Evolutionary conservation across 176 grass and related monocot genomes (phyloP).

Genomic region (Ampelocalamus luodianensis): DNA sequence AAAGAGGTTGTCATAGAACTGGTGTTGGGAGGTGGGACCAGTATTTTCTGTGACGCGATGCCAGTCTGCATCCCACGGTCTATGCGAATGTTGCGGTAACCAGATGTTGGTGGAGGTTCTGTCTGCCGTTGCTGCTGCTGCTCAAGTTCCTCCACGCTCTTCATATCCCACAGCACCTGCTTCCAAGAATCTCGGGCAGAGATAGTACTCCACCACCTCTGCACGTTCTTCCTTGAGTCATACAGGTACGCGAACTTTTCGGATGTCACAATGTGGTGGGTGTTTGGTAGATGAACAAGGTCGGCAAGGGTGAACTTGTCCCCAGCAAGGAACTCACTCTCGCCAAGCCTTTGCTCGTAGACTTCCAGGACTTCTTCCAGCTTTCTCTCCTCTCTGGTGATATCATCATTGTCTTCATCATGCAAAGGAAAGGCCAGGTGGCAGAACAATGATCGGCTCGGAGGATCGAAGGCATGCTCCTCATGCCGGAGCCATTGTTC

Average conservation of each 20-base stretch:
- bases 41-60: no score
- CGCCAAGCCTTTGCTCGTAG: conserved; percentile 72
- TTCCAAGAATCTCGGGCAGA: conserved; percentile 63
- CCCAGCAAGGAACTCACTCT: conserved; percentile 66
- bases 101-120: not conserved
- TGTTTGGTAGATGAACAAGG: conserved; percentile 75
- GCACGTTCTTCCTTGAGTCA: conserved; percentile 78
- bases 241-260: conserved; percentile 57
- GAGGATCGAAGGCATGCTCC: conserved; percentile 88
- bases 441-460: conserved; percentile 74
- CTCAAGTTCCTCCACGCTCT: conserved; percentile 47
- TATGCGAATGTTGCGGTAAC: no score
- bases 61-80: no score
- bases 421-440: conserved; percentile 64
- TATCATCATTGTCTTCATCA: conserved; percentile 26
- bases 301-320: conserved; percentile 85
- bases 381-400: conserved; percentile 49
- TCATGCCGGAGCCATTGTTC: conserved; percentile 94
- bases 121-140: conserved; percentile 21
- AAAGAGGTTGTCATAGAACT: no score
- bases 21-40: no score
- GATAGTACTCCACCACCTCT: conserved; percentile 76
- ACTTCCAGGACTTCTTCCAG: conserved; percentile 78
- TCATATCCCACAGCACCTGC: conserved; percentile 56
- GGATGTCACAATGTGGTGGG: conserved; percentile 58